Evolutionary conservation across 2,329 filamentous ascomycete genomes (phyloP).

Genomic region (Claviceps spartinae): DNA sequence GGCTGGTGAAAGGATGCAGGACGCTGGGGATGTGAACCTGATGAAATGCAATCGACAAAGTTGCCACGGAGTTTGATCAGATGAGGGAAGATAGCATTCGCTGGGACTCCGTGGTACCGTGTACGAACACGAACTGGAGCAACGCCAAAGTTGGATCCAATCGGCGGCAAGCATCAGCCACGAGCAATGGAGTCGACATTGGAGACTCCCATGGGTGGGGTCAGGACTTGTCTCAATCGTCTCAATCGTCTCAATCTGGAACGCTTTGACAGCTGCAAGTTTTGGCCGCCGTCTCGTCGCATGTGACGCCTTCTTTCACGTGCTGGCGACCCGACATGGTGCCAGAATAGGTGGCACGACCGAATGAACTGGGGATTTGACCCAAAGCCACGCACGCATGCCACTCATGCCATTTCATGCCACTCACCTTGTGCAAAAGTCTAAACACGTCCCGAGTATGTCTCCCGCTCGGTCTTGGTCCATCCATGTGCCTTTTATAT

Average conservation of each 20-base stretch:
- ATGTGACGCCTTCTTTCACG: constrained; percentile 7
- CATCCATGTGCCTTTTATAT: constrained; percentile 2
- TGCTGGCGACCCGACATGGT: constrained; percentile 3
- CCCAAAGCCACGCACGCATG: neutral
- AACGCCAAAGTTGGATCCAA: too few relatives aligned
- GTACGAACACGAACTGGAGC: too few relatives aligned
- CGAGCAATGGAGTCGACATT: too few relatives aligned
- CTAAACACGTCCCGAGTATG: constrained; percentile 7
- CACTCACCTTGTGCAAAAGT: constrained; percentile 3
- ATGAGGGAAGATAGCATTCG: neutral
- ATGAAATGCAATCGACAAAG: neutral
- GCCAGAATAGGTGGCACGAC: constrained; percentile 5
- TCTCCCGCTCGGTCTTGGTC: neutral
- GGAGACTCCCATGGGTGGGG: too few relatives aligned
- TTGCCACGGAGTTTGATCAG: neutral
- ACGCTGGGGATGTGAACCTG: neutral
- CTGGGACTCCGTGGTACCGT: too few relatives aligned
- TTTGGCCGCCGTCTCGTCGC: neutral
- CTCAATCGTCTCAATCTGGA: too few relatives aligned
- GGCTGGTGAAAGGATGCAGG: neutral
- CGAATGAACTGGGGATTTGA: constrained; percentile 1
- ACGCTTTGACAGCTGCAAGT: too few relatives aligned
- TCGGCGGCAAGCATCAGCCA: too few relatives aligned
- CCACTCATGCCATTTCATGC: neutral
- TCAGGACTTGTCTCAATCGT: too few relatives aligned